These are phyloP conservation scores for Inonotus obliquus DNA, from an alignment of 1,284 basidiomycete genomes.

Conservation along the genomic window DNA sequence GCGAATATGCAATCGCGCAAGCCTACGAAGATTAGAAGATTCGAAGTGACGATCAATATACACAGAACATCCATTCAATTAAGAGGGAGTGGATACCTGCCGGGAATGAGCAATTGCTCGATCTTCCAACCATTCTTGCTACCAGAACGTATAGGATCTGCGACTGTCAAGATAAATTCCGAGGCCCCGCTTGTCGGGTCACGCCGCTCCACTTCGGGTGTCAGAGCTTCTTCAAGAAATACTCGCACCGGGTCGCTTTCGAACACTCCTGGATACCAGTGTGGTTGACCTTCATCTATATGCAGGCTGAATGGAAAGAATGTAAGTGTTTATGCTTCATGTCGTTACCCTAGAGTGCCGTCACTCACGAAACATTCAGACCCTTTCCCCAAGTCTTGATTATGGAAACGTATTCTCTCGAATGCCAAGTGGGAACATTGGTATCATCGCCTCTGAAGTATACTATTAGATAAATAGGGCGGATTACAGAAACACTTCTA, in stretches of 20 bases:
- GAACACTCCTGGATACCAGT: slow-evolving; percentile 68
- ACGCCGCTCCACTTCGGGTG: slow-evolving; percentile 12
- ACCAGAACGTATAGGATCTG: slow-evolving; percentile 59
- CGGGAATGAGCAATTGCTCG: slow-evolving; percentile 48
- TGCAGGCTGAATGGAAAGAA: slow-evolving; percentile 39
- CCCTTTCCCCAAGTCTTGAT: slow-evolving; percentile 50
- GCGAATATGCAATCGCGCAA: slow-evolving; percentile 30
- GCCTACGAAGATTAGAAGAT: too few species aligned
- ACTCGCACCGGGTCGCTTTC: slow-evolving; percentile 46
- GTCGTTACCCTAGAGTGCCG: neutral
- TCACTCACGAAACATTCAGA: slow-evolving; percentile 48
- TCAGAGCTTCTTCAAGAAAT: slow-evolving; percentile 44
- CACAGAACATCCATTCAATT: slow-evolving; percentile 17
- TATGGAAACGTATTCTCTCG: slow-evolving; percentile 54
- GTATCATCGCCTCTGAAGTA: slow-evolving; percentile 59
- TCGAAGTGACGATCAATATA: neutral
- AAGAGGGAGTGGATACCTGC: slow-evolving; percentile 42
- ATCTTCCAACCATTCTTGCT: slow-evolving; percentile 64
- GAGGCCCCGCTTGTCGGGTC: slow-evolving; percentile 14
- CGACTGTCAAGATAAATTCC: slow-evolving; percentile 63
- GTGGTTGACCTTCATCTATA: slow-evolving; percentile 59
- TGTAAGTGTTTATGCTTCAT: neutral
- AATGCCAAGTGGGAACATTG: slow-evolving; percentile 81
- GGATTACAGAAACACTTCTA: slow-evolving; percentile 29
- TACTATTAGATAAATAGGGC: neutral